Evolutionary conservation across 1,284 basidiomycete genomes (phyloP).

Genomic region (Inonotus hispidus): DNA sequence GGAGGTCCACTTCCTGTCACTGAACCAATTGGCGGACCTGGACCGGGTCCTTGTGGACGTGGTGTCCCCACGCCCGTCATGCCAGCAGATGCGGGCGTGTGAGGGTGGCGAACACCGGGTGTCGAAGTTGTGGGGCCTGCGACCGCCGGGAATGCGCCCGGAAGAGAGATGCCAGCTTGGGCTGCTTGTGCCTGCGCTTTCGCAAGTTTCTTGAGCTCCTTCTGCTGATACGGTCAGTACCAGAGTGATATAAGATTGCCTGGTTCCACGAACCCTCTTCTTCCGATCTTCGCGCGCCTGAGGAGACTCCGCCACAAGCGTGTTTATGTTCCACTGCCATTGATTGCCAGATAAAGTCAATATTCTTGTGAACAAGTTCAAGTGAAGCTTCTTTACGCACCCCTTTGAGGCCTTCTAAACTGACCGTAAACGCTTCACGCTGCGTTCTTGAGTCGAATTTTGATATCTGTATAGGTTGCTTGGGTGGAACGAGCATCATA

Average conservation of each 20-base stretch:
- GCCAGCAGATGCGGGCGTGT: slow-evolving; percentile 16
- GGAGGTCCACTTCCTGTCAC: neutral
- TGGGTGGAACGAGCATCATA: slow-evolving; percentile 63
- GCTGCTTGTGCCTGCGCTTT: slow-evolving; percentile 50
- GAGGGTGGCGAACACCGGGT: slow-evolving; percentile 10
- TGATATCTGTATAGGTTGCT: slow-evolving; percentile 58
- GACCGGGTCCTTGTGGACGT: slow-evolving; percentile 25
- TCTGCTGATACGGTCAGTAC: slow-evolving; percentile 36
- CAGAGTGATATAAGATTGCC: slow-evolving; percentile 6
- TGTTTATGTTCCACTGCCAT: slow-evolving; percentile 65
- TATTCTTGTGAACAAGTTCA: slow-evolving; percentile 7
- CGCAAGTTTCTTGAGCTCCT: slow-evolving; percentile 65
- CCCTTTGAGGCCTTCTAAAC: slow-evolving; percentile 67
- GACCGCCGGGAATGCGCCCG: slow-evolving; percentile 26
- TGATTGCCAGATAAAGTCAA: slow-evolving; percentile 17
- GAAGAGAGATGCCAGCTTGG: slow-evolving; percentile 25
- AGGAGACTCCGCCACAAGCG: slow-evolving; percentile 60
- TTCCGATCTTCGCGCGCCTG: slow-evolving; percentile 76
- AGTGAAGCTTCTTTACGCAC: too few species aligned
- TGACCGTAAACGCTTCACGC: slow-evolving; percentile 66
- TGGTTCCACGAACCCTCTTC: slow-evolving; percentile 51
- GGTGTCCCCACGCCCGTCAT: slow-evolving; percentile 29
- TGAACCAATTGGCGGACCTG: slow-evolving; percentile 9
- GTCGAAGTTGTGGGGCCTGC: slow-evolving; percentile 20
- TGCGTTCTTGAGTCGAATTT: slow-evolving; percentile 66